These are phyloP conservation scores for Cyclospora cayetanensis DNA, from an alignment of 169 alveolate genomes.

Conservation along the genomic window DNA sequence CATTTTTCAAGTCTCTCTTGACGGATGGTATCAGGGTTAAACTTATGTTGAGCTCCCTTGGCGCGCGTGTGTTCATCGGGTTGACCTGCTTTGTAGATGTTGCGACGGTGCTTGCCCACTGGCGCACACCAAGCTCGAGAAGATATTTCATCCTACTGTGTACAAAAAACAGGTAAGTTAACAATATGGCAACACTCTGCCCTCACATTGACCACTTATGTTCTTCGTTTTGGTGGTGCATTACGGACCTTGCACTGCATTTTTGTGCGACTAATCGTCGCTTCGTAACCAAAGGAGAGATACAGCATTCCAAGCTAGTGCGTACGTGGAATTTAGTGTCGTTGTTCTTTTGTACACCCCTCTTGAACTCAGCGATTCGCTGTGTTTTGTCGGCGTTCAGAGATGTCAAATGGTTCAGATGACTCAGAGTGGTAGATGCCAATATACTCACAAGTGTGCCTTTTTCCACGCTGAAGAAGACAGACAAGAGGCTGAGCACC, in stretches of 20 bases:
- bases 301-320: too few relatives aligned
- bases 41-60: too few relatives aligned
- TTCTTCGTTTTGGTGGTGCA: background rate
- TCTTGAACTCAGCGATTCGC: too few relatives aligned
- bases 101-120: slow-evolving; percentile 84
- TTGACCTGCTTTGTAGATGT: slow-evolving; percentile 66
- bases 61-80: too few relatives aligned
- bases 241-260: too few relatives aligned
- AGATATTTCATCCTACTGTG: slow-evolving; percentile 86
- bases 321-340: too few relatives aligned
- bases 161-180: slow-evolving; percentile 84
- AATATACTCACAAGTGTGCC: slow-evolving; percentile 65
- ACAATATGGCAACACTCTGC: background rate
- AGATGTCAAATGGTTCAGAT: slow-evolving; percentile 63
- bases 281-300: too few relatives aligned
- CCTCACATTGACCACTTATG: background rate
- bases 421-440: slow-evolving; percentile 41
- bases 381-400: background rate
- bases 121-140: slow-evolving; percentile 86
- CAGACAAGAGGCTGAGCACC: slow-evolving; percentile 30
- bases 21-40: too few relatives aligned
- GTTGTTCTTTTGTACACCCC: too few relatives aligned
- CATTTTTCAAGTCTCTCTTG: too few relatives aligned
- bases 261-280: too few relatives aligned
- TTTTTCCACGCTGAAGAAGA: slow-evolving; percentile 60